phyloP scores from a whole-genome alignment of 148 eudicot species.

The Amaranthus cruentus region DNA sequence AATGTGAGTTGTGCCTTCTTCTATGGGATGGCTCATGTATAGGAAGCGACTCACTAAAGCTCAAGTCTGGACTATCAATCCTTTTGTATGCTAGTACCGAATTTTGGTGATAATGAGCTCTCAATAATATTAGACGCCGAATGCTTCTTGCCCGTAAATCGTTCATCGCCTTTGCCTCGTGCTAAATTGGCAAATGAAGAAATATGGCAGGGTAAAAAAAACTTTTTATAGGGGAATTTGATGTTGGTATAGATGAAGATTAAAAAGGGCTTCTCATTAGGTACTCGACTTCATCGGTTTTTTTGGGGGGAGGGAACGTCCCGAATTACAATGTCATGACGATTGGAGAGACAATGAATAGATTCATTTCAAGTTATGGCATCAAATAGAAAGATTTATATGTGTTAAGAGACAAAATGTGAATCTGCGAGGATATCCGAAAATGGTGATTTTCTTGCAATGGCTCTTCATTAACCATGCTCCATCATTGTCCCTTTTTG shows the following conservation, averaged over 20 bases:
- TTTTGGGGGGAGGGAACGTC: too few species aligned
- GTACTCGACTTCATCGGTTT: too few species aligned
- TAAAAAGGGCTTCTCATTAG: background rate
- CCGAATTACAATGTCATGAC: too few species aligned
- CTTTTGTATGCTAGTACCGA: background rate
- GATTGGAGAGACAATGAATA: too few species aligned
- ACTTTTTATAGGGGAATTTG: background rate
- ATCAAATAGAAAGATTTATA: too few species aligned
- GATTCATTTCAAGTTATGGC: too few species aligned
- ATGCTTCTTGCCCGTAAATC: background rate
- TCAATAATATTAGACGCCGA: background rate
- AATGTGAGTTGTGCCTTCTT: constrained; percentile 2
- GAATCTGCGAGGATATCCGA: background rate
- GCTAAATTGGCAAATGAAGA: background rate
- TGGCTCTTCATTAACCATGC: background rate
- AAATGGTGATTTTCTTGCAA: background rate
- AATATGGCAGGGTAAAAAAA: too few species aligned
- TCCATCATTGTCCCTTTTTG: background rate
- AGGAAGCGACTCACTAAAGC: constrained; percentile 11
- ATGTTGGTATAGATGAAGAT: background rate
- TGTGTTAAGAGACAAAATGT: background rate
- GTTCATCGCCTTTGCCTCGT: background rate
- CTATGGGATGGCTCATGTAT: background rate
- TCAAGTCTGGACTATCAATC: background rate
- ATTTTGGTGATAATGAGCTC: background rate